Evolutionary conservation across 1,284 basidiomycete genomes (phyloP).

Genomic region (Cutaneotrichosporon cutaneum): DNA sequence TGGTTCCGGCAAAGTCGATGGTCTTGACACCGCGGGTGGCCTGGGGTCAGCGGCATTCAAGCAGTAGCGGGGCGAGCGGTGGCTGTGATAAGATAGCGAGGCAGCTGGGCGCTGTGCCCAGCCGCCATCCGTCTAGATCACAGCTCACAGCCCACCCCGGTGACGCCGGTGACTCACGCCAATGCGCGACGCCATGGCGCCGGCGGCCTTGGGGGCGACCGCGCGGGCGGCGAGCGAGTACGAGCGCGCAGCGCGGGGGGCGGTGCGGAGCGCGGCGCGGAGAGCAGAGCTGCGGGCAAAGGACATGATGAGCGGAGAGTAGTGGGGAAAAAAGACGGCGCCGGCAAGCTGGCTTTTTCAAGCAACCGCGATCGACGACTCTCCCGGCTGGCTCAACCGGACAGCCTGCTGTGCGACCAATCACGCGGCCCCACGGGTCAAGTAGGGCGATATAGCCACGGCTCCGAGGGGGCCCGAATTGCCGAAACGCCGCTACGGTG

Average conservation of each 20-base stretch:
- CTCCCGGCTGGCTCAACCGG: background rate
- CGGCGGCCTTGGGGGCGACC: slow-evolving; percentile 50
- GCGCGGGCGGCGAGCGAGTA: slow-evolving; percentile 65
- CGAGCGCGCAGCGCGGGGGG: slow-evolving; percentile 57
- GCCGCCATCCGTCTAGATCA: too few relatives aligned
- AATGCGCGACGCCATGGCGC: slow-evolving; percentile 45
- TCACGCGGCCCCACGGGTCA: background rate
- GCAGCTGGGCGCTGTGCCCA: too few relatives aligned
- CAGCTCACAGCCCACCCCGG: background rate
- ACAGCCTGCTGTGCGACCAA: background rate
- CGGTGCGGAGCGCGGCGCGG: slow-evolving; percentile 54
- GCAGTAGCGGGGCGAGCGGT: background rate
- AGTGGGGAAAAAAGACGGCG: slow-evolving; percentile 10
- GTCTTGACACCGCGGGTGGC: slow-evolving; percentile 83
- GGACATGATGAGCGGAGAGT: slow-evolving; percentile 37
- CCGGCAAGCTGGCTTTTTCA: background rate
- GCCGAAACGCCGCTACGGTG: slow-evolving; percentile 6
- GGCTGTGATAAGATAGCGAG: slow-evolving; percentile 1
- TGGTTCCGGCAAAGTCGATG: slow-evolving; percentile 93
- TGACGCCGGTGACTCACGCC: slow-evolving; percentile 36
- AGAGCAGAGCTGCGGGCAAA: slow-evolving; percentile 47
- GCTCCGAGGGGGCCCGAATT: background rate
- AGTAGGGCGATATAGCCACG: background rate
- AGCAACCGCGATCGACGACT: background rate
- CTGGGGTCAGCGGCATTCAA: slow-evolving; percentile 25